phyloP scores from a whole-genome alignment of 176 grass and related monocot species.

The Raddia distichophylla region DNA sequence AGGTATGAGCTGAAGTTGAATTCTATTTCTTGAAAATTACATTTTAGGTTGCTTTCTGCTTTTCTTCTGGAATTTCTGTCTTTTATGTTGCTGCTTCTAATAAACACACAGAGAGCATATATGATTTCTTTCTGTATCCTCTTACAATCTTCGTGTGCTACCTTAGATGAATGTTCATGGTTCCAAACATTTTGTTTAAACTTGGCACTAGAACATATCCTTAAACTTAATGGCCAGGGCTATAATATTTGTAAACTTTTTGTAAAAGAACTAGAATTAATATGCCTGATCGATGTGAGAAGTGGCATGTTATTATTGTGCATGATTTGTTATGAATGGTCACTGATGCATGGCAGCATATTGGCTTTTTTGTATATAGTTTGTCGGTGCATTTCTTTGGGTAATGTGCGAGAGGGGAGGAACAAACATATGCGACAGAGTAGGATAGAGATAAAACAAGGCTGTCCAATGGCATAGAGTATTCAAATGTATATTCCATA shows the following conservation, averaged over 20 bases:
- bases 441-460: not conserved
- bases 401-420: not conserved
- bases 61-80: not conserved
- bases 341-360: not conserved
- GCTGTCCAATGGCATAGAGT: not conserved
- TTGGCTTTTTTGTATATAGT: not conserved
- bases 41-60: too few relatives aligned
- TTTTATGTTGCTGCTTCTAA: not conserved
- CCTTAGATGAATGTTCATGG: not conserved
- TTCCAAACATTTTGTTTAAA: not conserved
- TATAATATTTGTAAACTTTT: not conserved
- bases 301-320: not conserved
- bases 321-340: constrained; percentile 18
- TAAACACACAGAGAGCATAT: not conserved
- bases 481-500: not conserved
- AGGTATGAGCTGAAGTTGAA: constrained; percentile 54
- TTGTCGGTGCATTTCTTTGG: not conserved
- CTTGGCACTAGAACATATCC: not conserved
- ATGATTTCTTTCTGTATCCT: not conserved
- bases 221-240: not conserved
- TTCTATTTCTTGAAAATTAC: constrained; percentile 17
- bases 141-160: constrained; percentile 3
- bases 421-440: not conserved
- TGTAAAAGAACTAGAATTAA: not conserved
- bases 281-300: not conserved